Conservation (phyloP, 805 yeast genomes). For the Pichia insulana region DNA sequence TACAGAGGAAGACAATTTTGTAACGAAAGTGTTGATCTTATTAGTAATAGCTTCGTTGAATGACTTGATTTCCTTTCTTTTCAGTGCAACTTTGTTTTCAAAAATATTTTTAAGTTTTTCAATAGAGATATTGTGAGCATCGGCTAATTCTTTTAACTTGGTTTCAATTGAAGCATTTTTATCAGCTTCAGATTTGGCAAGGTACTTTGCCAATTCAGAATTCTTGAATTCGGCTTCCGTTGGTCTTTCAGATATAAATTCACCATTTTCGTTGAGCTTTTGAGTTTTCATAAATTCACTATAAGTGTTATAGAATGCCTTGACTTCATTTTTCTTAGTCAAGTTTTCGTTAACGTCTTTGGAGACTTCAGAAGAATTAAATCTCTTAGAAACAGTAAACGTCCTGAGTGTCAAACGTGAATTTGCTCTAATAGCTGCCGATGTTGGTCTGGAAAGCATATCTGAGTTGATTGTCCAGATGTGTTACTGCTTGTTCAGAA, state of each 20-base stretch:
- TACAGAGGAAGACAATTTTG: slow-evolving; percentile 13
- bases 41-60: slow-evolving; percentile 9
- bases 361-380: slow-evolving; percentile 3
- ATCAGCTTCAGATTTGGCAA: slow-evolving; percentile 14
- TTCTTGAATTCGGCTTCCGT: slow-evolving; percentile 17
- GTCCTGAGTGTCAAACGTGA: not conserved
- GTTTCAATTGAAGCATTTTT: slow-evolving; percentile 19
- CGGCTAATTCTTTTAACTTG: slow-evolving; percentile 20
- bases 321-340: not conserved
- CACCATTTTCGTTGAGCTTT: slow-evolving; percentile 20
- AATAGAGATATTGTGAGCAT: slow-evolving; percentile 13
- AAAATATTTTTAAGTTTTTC: slow-evolving; percentile 17
- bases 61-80: slow-evolving; percentile 3
- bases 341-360: not conserved
- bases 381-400: slow-evolving; percentile 5
- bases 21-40: slow-evolving; percentile 14
- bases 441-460: slow-evolving; percentile 10
- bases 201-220: slow-evolving; percentile 17
- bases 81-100: slow-evolving; percentile 16
- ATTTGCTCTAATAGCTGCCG: slow-evolving; percentile 2
- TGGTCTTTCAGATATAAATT: slow-evolving; percentile 15
- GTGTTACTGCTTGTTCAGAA: too few species aligned
- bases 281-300: slow-evolving; percentile 8
- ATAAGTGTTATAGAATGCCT: slow-evolving; percentile 10
- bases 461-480: too few species aligned